Percentiles rank a stretch among this genome's conserved stretches.
Conservation (phyloP, 768 basidiomycete species). For the Rhizopogon salebrosus region DNA sequence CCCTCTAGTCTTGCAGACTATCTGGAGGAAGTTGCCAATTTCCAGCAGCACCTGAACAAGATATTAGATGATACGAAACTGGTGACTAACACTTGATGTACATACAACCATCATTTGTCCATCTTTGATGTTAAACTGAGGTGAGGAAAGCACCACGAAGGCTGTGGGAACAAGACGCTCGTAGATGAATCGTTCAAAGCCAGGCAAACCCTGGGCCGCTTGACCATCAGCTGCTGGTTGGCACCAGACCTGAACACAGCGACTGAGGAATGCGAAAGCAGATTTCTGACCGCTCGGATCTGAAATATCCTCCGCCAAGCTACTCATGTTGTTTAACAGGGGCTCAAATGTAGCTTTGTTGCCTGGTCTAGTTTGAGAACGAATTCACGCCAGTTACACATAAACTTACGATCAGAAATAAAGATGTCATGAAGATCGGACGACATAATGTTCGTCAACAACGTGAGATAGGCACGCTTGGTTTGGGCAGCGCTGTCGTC, state of each 20-base stretch:
- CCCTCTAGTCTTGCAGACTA: slow-evolving; percentile 70
- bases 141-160: slow-evolving; percentile 74
- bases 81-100: background rate
- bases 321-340: slow-evolving; percentile 69
- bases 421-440: slow-evolving; percentile 82
- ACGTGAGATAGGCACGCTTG: slow-evolving; percentile 80
- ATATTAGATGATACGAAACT: background rate
- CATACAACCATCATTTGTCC: slow-evolving; percentile 76
- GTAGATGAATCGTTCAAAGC: slow-evolving; percentile 91
- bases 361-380: slow-evolving; percentile 30
- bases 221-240: slow-evolving; percentile 35
- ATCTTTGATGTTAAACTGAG: slow-evolving; percentile 84
- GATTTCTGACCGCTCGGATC: slow-evolving; percentile 75
- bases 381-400: slow-evolving; percentile 19
- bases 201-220: slow-evolving; percentile 56
- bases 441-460: slow-evolving; percentile 77
- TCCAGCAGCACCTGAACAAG: slow-evolving; percentile 75
- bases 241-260: slow-evolving; percentile 66
- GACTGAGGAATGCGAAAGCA: slow-evolving; percentile 74
- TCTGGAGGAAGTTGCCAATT: slow-evolving; percentile 80
- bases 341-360: slow-evolving; percentile 66
- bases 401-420: slow-evolving; percentile 69
- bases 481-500: slow-evolving; percentile 84
- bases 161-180: slow-evolving; percentile 76
- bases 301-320: slow-evolving; percentile 66